Evolutionary conservation across 1,139 yeast genomes (phyloP), one percentile per base, ranked within the genome.

Genomic region (Sugiyamaella sp.): DNA sequence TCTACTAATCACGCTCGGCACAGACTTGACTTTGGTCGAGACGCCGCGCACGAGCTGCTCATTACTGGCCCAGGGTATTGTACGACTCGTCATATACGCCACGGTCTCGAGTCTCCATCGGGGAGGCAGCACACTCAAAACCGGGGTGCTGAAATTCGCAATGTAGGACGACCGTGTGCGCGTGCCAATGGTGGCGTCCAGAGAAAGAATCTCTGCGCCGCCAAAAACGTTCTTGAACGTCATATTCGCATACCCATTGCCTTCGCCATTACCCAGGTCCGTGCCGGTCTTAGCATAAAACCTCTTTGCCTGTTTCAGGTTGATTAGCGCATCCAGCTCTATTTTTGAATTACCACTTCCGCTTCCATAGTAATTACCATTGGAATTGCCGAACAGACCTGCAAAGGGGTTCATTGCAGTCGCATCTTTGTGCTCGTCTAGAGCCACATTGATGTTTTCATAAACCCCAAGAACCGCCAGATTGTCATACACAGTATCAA

Each of bases 131-230:
- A 52, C 25, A 22, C 78, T 48, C 71, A 55, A 61, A 20, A 85
- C 55, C 0, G 97, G 97, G 60, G 80, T 78, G 40, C 80, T 74
- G 63, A 80, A 84, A 62, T 82, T 85, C 25, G 57, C 53, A 19
- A 58, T 44, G 65, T 86, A 86, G 4, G 95, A 85, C 0, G 95
- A 81, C 22, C 64, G 56, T 2, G 95, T 91, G 57, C 88, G 81
- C 1, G 96, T 86, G 5, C 63, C 63, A 14, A 57, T 54, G 3
- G 61, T 54, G 12, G 60, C 65, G 39, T 57, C 60, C 14, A 60
- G 35, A 1, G 59, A 55, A 27, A 62, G 39, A 16, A 57, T 52
- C 45, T 62, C 66, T 5, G 61, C 65, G 2, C 64, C 64, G 2
- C 65, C 65, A 42, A 61, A 56, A 12, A 58, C 46, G 52, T 62